Base-by-base conservation (phyloP, 139 green algal species). In the Desmodesmus armatus region DNA sequence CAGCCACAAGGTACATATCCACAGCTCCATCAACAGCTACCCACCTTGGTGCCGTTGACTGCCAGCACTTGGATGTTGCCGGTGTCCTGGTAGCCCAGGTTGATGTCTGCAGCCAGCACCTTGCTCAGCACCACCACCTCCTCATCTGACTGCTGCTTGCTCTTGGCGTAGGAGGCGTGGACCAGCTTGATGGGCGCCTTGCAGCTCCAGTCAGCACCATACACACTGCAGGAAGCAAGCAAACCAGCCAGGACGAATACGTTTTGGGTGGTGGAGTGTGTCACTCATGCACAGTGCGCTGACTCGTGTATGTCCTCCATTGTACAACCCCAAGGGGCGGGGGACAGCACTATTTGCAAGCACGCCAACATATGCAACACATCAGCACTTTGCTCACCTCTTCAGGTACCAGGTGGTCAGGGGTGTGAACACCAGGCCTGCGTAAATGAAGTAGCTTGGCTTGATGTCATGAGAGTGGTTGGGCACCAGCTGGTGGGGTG, bases 151-250 rank as follows among this genome's bases (percentile, higher is more conserved):
- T 83, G 79, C 49, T 85, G 69, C 83, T 82, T 87, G 39, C n/a
- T 73, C 39, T 70, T 85, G n/a, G 71, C 67, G 74, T 85, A 88
- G 41, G 80, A 78, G 40, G 80, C 80, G 77, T 98, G 90, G 39
- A 98, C 91, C 71, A 98, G 91, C 87, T 96, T 96, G 55, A 98
- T 94, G 13, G 96, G 96, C 15, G 96, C 91, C 33, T 98, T 93
- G 86, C 91, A 96, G 33, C 96, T 92, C 77, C 92, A 98, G 23
- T 98, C 94, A 78, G 82, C 72, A 53, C 93, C 93, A 51, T 94
- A 96, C 87, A 97, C 93, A 41, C 85, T 91, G 27, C 76, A n/a
- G n/a, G n/a, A 44, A n/a, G n/a, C 51, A 62, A 62, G 51, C 51
- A 62, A 62, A 17, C 51, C 13, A 62, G 51, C 51, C 13, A 62